A percentile compares a stretch with the other conserved stretches of the same genome.
Conservation (phyloP, 176 grass and related monocot species). For the Oryza australiensis region DNA sequence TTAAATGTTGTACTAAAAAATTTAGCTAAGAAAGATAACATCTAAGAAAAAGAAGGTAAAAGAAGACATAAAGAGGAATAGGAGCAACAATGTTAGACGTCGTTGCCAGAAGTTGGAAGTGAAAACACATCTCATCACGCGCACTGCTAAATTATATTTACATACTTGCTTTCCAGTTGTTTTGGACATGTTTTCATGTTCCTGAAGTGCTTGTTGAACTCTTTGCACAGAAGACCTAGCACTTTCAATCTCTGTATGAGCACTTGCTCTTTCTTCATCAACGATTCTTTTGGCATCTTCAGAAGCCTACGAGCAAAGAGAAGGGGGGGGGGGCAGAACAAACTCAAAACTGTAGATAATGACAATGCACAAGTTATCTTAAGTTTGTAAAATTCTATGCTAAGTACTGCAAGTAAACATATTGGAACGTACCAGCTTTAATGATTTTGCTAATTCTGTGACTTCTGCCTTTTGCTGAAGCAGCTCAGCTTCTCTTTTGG, state of each 20-base stretch:
- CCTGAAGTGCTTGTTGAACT: slow-evolving; percentile 78
- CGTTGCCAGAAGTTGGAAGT: background rate
- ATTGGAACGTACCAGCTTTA: slow-evolving; percentile 57
- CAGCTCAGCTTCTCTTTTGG: slow-evolving; percentile 86
- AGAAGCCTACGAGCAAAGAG: slow-evolving; percentile 62
- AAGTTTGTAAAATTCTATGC: background rate
- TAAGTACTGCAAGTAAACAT: slow-evolving; percentile 2
- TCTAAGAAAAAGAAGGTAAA: slow-evolving; percentile 27
- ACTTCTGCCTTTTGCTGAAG: slow-evolving; percentile 84
- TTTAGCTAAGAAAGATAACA: slow-evolving; percentile 6
- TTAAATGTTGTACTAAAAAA: background rate
- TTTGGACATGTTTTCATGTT: slow-evolving; percentile 61
- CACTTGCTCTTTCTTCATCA: slow-evolving; percentile 84
- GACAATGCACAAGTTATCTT: background rate
- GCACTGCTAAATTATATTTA: background rate
- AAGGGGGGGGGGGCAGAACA: slow-evolving; percentile 17
- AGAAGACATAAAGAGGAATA: background rate
- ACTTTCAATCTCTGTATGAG: slow-evolving; percentile 70
- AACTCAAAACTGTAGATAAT: slow-evolving; percentile 17
- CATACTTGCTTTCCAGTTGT: slow-evolving; percentile 66
- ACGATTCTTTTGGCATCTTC: slow-evolving; percentile 90
- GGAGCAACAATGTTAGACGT: background rate
- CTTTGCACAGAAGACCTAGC: slow-evolving; percentile 64
- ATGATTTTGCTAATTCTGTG: slow-evolving; percentile 79
- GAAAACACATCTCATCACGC: background rate